Evolutionary conservation across 2,329 filamentous ascomycete species (phyloP), one percentile per base, ranked within the genome.

Genomic region (Fusarium napiforme): DNA sequence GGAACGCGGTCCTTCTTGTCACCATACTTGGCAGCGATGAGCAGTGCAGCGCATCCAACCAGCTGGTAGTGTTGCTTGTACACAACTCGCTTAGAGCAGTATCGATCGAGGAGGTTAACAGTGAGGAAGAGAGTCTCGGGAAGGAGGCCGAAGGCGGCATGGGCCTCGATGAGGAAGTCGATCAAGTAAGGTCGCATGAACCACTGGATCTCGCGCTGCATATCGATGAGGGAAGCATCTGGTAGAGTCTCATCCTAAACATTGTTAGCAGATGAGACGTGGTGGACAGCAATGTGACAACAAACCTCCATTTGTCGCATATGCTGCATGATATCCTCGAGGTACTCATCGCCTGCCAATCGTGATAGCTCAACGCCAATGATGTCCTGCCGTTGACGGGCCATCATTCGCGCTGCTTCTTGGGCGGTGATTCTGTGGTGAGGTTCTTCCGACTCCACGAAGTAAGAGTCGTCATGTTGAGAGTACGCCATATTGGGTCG

Each of bases 31-130:
- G 96, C 94, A 75, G 96, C 96, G 79, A 99, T 98, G 74, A 99
- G 90, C 59, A 99, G 90, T 37, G 96, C 94, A 69, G 96, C 95
- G 83, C 96, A 99, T 77, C 96, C 96, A 67, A 99, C 96, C 58
- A 99, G 87, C 84, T 99, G 96, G 82, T 99, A 99, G 84, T 99
- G 96, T 79, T 97, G 93, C 88, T 99, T 99, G 87, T 98, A 99
- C 46, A 99, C 96, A 15, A 99, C 94, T 78, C 96, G 91, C 83
- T 95, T 95, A 39, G 96, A 98, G 87, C 96, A 99, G 88, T 99
- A 99, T 78, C 96, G 91, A 82, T 99, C 96, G 73, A 99, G 90
- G 50, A 99, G 91, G 85, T 99, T 99, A 84, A 98, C 92, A 39
- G 96, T 95, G 64, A 99, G 90, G 87, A 98, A 98, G 58, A 99